Conservation (phyloP, 225 moss, liverwort and hornwort genomes). For the Takakia lepidozioides region DNA sequence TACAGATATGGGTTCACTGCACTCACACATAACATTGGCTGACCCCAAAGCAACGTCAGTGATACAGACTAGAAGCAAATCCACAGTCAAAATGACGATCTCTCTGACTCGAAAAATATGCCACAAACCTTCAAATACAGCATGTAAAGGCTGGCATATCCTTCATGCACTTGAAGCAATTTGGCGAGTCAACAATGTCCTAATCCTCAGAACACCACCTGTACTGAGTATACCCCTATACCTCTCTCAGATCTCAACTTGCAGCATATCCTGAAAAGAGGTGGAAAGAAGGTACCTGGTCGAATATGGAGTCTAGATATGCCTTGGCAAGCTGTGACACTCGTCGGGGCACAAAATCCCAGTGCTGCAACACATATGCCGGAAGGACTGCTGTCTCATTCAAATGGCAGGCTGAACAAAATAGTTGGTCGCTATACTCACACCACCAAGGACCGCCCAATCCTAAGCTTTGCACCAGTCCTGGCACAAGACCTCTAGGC, state of each 20-base stretch:
- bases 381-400: constrained; percentile 93
- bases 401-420: constrained; percentile 84
- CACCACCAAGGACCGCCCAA: constrained; percentile 81
- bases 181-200: too few relatives aligned
- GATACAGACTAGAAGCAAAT: too few relatives aligned
- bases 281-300: constrained; percentile 44
- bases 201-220: too few relatives aligned
- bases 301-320: constrained; percentile 93
- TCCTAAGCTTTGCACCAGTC: constrained; percentile 78
- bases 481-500: constrained; percentile 63
- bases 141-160: too few relatives aligned
- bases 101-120: too few relatives aligned
- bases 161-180: too few relatives aligned
- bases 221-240: too few relatives aligned
- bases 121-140: too few relatives aligned
- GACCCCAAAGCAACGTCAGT: too few relatives aligned
- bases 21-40: constrained; percentile 99
- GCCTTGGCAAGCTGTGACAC: constrained; percentile 97
- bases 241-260: too few relatives aligned
- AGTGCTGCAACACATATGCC: constrained; percentile 82
- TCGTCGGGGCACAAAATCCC: constrained; percentile 81
- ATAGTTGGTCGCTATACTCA: constrained; percentile 91
- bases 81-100: too few relatives aligned
- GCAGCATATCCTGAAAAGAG: too few relatives aligned
- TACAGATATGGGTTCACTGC: constrained; percentile 93